Evolutionary conservation across 192 early-diverging fungal genomes (phyloP).

Genomic region (Cladochytrium replicatum): DNA sequence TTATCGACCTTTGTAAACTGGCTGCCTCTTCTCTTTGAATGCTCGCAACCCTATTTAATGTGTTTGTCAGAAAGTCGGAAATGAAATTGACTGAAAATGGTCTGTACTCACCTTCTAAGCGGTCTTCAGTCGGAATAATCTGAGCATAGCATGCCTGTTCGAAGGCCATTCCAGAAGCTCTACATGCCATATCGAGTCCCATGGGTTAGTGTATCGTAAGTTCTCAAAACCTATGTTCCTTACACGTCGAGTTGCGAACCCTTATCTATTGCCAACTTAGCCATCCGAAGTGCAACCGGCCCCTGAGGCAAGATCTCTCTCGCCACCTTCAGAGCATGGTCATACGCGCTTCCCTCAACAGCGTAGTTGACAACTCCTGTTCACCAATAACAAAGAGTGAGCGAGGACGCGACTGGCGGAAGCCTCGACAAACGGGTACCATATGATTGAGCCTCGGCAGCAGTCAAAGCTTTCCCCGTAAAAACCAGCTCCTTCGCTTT

Average conservation of each 20-base stretch:
- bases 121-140: constrained; percentile 88
- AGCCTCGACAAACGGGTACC: constrained; percentile 29
- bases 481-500: constrained; percentile 92
- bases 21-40: constrained; percentile 78
- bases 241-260: constrained; percentile 72
- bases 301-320: constrained; percentile 64
- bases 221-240: constrained; percentile 3
- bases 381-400: constrained; percentile 10
- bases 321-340: constrained; percentile 71
- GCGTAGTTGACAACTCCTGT: constrained; percentile 67
- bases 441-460: constrained; percentile 48
- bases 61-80: neutral
- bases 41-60: constrained; percentile 31
- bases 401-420: neutral
- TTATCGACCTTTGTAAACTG: constrained; percentile 67
- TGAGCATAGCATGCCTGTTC: constrained; percentile 94
- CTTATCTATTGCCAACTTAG: constrained; percentile 80
- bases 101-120: constrained; percentile 69
- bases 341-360: constrained; percentile 48
- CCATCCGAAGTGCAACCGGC: constrained; percentile 82
- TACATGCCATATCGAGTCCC: constrained; percentile 9
- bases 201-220: neutral
- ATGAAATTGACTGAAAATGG: neutral
- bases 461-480: constrained; percentile 62
- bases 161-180: constrained; percentile 72